Base-by-base conservation (phyloP, 805 yeast species). In the Tetrapisispora phaffii region DNA sequence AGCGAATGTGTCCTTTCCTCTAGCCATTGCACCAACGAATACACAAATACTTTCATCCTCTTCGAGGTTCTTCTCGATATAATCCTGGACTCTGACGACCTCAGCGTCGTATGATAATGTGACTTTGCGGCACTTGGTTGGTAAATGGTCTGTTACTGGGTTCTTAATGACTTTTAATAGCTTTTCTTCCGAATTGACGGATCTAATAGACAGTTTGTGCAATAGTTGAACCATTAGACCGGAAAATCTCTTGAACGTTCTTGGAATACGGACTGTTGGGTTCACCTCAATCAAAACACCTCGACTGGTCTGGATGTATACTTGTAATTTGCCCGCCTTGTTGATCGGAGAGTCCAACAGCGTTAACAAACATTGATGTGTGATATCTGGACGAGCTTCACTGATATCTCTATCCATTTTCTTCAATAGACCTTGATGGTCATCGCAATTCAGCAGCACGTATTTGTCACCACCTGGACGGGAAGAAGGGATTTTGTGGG, bases 21-120 rank as follows among this genome's bases (percentile, higher is more conserved):
- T 81, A 19, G 98, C 98, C 96, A 93, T 93, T 39, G 98, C 96
- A 62, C 98, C 98, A 39, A 93, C 97, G 66, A 93, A 93, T 23
- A 93, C 97, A 74, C 98, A 93, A 55, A 93, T 81, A 60, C 95
- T 85, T 70, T 93, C 96, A 60, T 86, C 95, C 2, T 79, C 80
- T 55, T 80, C 95, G 55, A 93, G 70, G 47, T 82, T 82, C 17
- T 38, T 38, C 34, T 57, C 52, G 34, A 89, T 89, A 62, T 86
- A 89, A 59, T 89, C 96, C 66, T 87, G 94, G 4, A 87, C 96
- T 55, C 88, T 76, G 53, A 77, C 77, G 42, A 90, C 86, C 50
- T 84, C 82, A 15, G 97, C 94, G 62, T 93, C 97, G 54, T 86
- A 87, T 5, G 95, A 85, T 50, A 93, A 75, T 2, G 98, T 93